Evolutionary conservation across 805 yeast species (phyloP).

Genomic region (Zygosaccharomyces bailii): DNA sequence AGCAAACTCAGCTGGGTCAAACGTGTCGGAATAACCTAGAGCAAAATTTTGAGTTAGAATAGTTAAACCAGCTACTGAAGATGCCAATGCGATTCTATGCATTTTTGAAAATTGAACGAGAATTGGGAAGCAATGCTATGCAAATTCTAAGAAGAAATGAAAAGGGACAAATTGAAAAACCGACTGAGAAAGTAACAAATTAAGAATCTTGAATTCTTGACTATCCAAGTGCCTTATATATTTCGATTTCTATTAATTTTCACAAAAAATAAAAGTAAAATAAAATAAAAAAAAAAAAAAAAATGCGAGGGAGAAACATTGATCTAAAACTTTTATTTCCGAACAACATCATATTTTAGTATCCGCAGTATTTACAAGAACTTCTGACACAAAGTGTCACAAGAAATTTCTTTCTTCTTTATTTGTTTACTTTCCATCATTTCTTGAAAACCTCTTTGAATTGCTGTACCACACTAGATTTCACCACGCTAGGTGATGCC

Average conservation of each 20-base stretch:
- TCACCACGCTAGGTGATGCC: slow-evolving; percentile 35
- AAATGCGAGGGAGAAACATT: not conserved
- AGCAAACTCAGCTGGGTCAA: slow-evolving; percentile 1
- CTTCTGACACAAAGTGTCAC: not conserved
- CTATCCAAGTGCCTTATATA: slow-evolving; percentile 3
- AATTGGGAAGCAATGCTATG: not conserved
- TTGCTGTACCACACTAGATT: slow-evolving; percentile 32
- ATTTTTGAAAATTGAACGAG: too few relatives aligned
- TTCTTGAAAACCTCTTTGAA: slow-evolving; percentile 20
- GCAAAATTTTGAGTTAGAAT: not conserved
- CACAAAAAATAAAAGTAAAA: slow-evolving; percentile 4
- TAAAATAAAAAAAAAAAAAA: not conserved
- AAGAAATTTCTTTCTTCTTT: slow-evolving; percentile 12
- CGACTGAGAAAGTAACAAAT: too few relatives aligned
- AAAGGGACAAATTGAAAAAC: not conserved
- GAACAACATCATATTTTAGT: too few relatives aligned
- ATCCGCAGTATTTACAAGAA: slow-evolving; percentile 5
- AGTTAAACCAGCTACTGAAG: not conserved
- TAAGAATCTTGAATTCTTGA: too few relatives aligned
- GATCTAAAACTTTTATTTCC: too few relatives aligned
- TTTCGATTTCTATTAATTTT: too few relatives aligned
- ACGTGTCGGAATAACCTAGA: not conserved
- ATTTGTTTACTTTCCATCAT: not conserved
- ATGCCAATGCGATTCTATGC: slow-evolving; percentile 3
- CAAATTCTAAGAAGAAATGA: not conserved